These are phyloP conservation scores for Aspergillus bombycis DNA, from an alignment of 2,329 filamentous ascomycete species.

Conservation along the genomic window DNA sequence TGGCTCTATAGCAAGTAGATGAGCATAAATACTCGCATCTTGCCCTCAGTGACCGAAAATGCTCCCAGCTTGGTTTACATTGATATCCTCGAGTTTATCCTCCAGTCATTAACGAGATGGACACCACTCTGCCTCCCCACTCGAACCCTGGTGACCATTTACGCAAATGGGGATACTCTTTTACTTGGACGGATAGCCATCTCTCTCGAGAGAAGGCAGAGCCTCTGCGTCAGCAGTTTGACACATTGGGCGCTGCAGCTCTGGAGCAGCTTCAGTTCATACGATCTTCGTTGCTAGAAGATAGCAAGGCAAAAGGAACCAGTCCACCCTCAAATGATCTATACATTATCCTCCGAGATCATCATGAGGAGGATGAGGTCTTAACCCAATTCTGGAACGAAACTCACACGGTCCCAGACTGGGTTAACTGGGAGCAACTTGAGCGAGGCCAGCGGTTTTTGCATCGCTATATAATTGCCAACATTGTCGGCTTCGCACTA, in stretches of 20 bases:
- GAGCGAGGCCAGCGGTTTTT: slow-evolving; percentile 72
- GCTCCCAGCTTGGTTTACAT: neutral
- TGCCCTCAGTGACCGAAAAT: neutral
- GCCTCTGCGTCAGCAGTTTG: slow-evolving; percentile 22
- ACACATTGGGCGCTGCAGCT: slow-evolving; percentile 15
- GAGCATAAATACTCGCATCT: neutral
- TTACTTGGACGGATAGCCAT: slow-evolving; percentile 21
- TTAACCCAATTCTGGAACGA: slow-evolving; percentile 64
- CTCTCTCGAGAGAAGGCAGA: slow-evolving; percentile 15
- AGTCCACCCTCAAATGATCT: slow-evolving; percentile 49
- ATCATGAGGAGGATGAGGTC: slow-evolving; percentile 58
- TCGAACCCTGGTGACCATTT: slow-evolving; percentile 10
- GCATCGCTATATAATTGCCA: slow-evolving; percentile 67
- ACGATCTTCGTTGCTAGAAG: slow-evolving; percentile 11
- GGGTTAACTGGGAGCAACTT: slow-evolving; percentile 77
- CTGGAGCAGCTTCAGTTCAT: slow-evolving; percentile 20
- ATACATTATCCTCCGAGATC: slow-evolving; percentile 62
- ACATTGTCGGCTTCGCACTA: slow-evolving; percentile 25
- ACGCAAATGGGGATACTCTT: slow-evolving; percentile 22
- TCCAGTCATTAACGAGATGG: neutral
- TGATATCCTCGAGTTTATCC: neutral
- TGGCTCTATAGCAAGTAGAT: neutral
- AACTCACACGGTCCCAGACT: slow-evolving; percentile 66
- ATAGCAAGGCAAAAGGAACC: slow-evolving; percentile 11
- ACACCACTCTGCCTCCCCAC: neutral